Percentiles rank a stretch among this genome's conserved stretches.
Conservation (phyloP, 768 basidiomycete species). For the Tricholoma matsutake region DNA sequence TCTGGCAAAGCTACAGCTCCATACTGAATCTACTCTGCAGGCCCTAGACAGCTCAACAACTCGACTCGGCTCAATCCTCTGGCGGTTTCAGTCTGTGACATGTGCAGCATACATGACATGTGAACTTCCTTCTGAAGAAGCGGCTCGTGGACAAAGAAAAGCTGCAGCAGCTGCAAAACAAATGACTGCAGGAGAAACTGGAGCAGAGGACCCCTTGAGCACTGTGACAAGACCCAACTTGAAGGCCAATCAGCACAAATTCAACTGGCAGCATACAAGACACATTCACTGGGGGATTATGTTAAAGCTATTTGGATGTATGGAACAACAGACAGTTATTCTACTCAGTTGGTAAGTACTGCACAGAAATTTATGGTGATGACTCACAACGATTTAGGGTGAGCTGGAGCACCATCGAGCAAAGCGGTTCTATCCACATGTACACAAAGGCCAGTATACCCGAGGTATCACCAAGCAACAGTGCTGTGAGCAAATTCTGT, state of each 20-base stretch:
- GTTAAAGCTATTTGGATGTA: conserved; percentile 15
- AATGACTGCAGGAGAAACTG: too few species aligned
- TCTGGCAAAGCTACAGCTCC: conserved; percentile 5
- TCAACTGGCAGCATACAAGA: conserved; percentile 32
- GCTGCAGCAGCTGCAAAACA: not conserved
- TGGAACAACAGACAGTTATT: conserved; percentile 34
- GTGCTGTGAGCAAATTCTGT: conserved; percentile 5
- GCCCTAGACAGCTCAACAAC: not conserved
- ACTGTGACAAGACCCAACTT: too few species aligned
- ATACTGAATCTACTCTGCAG: conserved; percentile 4
- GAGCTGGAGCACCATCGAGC: conserved; percentile 33
- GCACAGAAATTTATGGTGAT: not conserved
- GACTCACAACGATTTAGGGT: conserved; percentile 29
- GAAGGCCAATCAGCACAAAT: too few species aligned
- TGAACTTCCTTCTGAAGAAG: conserved; percentile 11
- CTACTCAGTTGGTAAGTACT: conserved; percentile 31
- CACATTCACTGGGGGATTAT: conserved; percentile 33
- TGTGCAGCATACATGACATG: conserved; percentile 3
- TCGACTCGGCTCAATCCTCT: not conserved
- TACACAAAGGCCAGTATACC: conserved; percentile 23
- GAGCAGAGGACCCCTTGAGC: too few species aligned
- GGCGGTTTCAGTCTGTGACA: not conserved
- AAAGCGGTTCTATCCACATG: conserved; percentile 29
- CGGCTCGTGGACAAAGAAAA: conserved; percentile 3
- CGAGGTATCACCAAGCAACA: conserved; percentile 22